Base-by-base conservation (phyloP, 441 rosid genomes). In the Populus trichocarpa region DNA sequence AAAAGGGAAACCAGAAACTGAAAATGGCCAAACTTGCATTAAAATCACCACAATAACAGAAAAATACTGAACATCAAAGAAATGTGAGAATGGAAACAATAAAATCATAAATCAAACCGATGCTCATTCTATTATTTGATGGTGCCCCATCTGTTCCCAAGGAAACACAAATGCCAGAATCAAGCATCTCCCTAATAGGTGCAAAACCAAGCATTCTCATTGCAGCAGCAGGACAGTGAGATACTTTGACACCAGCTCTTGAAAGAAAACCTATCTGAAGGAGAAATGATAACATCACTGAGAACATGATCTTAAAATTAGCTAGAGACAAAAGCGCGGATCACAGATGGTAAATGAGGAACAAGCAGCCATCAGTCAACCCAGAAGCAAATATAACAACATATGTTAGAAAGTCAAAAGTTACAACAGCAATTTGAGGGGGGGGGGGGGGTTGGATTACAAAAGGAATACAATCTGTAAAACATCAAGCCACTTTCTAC, bases 151-250 rank as follows among this genome's bases (percentile, higher is more conserved):
- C 96, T 18, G 94, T 91, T 80, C 96, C 94, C 77, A 91, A 74
- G 61, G 96, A 92, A 69, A 92, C 93, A 81, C 89, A 86, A 63
- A 90, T 77, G 75, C 89, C 89, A n/a, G 94, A 85, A 18, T 81
- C 75, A 75, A 90, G 88, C 94, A 92, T 89, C 87, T 92, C 90
- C 74, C 59, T 87, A 22, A 90, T 75, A 38, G 84, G 92, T 69
- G 94, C 92, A 81, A 89, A 90, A 75, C 96, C 96, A 75, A 92
- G 96, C 94, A 92, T 88, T 72, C 88, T 89, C 96, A 92, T 92
- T 25, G 96, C 93, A 74, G 94, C 76, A 76, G 92, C 93, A 5
- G 93, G 94, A 80, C 96, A 92, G 74, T 92, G 92, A 83, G 96
- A 90, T 73, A 92, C 90, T 83, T 92, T 92, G 73, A 90, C 93